Evolutionary conservation across 108 stramenopile genomes (phyloP), one percentile per base, ranked within the genome.

Genomic region (Cyclotella cryptica): DNA sequence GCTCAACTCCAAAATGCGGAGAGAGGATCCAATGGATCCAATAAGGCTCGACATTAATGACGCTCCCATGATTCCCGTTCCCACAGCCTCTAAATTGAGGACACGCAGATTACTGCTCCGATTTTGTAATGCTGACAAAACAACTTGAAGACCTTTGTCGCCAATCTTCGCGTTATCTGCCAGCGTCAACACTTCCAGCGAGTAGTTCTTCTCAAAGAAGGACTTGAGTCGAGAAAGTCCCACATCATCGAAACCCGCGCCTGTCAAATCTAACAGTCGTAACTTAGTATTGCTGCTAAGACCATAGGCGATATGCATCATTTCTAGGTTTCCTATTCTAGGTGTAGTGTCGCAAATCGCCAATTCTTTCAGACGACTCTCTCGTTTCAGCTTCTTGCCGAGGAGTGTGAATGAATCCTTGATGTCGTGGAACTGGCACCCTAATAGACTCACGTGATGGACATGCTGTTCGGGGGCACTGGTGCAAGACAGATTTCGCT

Each of bases 1-100:
- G 43, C 74, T 71, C 68, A 92, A 73, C 47, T 86, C 84, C 57
- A 79, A 51, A 26, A 72, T 46, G 30, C 55, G 71, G 39, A 79
- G 57, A 18, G 63, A 71, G 18, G 55, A 15, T 14, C 73, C 65
- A 22, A 41, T 17, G 40, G 61, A n/a, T 17, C 5, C 18, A 43
- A 79, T 44, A 14, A 71, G 57, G 18, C 35, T 42, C 3, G 69
- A 52, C 9, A 77, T 68, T 15, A 51, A 72, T 18, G 53, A 15
- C 9, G 27, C 55, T 11, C 71, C 71, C 0, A 19, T 12, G 3
- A 0, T 6, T 15, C 71, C 57, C 14, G 66, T 27, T 14, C 78
- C 78, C 44, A 70, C 71, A 4, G 22, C 40, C 11, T 67, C 71
- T 44, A 79, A 15, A 24, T 61, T 30, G 21, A 79, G 71, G 0